Evolutionary conservation across 23 red algal genomes (phyloP).

Genomic region (Gracilaria gracilis): DNA sequence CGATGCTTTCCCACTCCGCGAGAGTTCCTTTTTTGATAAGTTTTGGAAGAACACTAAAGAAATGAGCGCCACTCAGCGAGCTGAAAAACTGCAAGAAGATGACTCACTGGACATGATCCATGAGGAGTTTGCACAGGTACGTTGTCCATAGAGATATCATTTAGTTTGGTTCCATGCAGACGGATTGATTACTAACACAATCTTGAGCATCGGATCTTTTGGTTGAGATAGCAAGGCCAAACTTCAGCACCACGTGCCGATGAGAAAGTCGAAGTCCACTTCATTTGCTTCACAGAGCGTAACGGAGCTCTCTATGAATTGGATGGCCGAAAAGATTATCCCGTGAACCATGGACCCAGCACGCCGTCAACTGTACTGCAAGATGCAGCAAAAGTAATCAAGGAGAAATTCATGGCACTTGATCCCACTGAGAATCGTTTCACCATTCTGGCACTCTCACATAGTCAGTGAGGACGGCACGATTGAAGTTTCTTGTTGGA

Average conservation of each 20-base stretch:
- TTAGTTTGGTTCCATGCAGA: background rate
- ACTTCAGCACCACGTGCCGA: constrained; percentile 67
- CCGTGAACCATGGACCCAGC: constrained; percentile 71
- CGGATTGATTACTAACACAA: background rate
- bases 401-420: constrained; percentile 73
- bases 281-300: constrained; percentile 81
- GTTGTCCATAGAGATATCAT: background rate
- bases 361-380: constrained; percentile 55
- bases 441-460: constrained; percentile 81
- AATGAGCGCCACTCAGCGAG: constrained; percentile 71
- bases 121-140: constrained; percentile 49
- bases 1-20: constrained; percentile 28
- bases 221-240: constrained; percentile 73
- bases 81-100: constrained; percentile 74
- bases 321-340: constrained; percentile 85
- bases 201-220: background rate
- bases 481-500: background rate
- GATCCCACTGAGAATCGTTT: constrained; percentile 86
- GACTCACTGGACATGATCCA: constrained; percentile 75
- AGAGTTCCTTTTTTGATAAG: constrained; percentile 73
- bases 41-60: constrained; percentile 57
- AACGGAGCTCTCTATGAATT: constrained; percentile 67
- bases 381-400: constrained; percentile 67
- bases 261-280: constrained; percentile 90
- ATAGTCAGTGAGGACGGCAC: background rate